Evolutionary conservation across 306 rosid genomes (phyloP).

Genomic region (Castanea sativa): DNA sequence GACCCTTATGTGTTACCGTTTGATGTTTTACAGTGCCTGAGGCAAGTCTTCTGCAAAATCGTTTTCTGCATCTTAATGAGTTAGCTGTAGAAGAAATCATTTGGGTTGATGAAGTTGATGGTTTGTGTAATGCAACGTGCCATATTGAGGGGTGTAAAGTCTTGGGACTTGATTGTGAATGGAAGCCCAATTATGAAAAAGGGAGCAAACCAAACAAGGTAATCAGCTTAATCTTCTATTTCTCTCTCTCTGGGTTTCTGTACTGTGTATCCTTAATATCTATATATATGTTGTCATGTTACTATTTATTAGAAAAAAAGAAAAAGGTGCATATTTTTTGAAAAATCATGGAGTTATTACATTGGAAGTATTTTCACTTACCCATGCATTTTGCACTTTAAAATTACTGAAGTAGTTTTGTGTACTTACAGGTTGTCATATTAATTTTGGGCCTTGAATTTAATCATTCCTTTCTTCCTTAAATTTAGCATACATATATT

Average conservation of each 20-base stretch:
- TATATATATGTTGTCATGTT: not conserved
- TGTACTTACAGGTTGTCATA: not conserved
- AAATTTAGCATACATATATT: not conserved
- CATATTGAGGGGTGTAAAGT: conserved; percentile 75
- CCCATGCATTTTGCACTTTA: not conserved
- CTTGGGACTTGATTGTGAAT: conserved; percentile 94
- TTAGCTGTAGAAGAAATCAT: conserved; percentile 50
- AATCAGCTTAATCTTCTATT: conserved; percentile 21
- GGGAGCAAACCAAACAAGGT: conserved; percentile 87
- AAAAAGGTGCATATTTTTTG: not conserved
- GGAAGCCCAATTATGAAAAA: conserved; percentile 89
- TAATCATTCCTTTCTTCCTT: not conserved
- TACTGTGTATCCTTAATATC: not conserved
- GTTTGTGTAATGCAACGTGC: conserved; percentile 57
- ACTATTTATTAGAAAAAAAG: not conserved
- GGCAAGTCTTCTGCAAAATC: conserved; percentile 51
- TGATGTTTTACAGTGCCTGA: conserved; percentile 50
- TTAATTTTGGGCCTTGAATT: not conserved
- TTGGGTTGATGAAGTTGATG: conserved; percentile 80
- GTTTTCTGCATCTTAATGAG: conserved; percentile 63
- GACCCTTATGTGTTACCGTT: conserved; percentile 6
- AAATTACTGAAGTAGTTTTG: not conserved
- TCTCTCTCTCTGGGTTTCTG: conserved; percentile 7
- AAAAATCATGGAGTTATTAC: not conserved
- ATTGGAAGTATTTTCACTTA: not conserved